phyloP scores from a whole-genome alignment of 306 rosid genomes.

The Pyrus pyrifolia region DNA sequence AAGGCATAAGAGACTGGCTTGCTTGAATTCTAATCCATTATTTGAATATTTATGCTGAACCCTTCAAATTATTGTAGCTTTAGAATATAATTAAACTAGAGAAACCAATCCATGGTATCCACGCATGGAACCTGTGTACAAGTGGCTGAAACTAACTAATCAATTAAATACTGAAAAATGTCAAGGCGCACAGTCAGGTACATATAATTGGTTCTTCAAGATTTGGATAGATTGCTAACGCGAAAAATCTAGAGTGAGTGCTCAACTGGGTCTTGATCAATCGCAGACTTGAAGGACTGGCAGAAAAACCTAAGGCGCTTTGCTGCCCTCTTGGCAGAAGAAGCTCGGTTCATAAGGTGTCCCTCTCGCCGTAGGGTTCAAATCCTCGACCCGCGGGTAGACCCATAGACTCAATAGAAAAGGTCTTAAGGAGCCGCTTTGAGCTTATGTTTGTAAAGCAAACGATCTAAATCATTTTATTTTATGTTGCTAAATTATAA shows the following conservation, averaged over 20 bases:
- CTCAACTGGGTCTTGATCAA: no score
- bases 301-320: no score
- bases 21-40: slow-evolving; percentile 15
- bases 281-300: no score
- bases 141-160: neutral
- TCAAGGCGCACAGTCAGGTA: neutral
- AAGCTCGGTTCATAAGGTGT: no score
- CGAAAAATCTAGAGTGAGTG: neutral
- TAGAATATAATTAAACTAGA: neutral
- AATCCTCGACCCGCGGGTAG: no score
- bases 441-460: no score
- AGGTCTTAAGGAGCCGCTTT: no score
- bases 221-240: neutral
- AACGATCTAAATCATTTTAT: no score
- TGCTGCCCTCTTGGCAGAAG: no score
- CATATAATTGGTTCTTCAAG: neutral
- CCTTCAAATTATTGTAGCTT: neutral
- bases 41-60: neutral
- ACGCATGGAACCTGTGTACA: neutral
- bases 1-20: neutral
- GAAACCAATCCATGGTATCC: neutral
- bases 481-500: no score
- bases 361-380: no score
- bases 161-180: neutral
- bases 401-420: no score